Evolutionary conservation across 495 filamentous ascomycete genomes (phyloP), one percentile per base, ranked within the genome.

Genomic region (Annulohypoxylon stygium): DNA sequence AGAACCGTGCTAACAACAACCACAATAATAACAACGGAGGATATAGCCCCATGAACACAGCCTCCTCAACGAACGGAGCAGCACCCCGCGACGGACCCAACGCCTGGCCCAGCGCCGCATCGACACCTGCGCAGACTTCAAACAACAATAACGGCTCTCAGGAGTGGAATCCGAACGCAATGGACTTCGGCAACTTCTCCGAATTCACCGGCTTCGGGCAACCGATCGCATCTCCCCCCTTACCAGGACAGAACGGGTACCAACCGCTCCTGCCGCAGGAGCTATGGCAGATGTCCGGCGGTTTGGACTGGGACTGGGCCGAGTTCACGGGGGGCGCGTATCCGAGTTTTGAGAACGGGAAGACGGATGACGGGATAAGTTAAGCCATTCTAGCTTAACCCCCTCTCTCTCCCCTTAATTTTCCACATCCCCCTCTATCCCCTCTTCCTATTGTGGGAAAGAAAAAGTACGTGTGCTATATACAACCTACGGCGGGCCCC

Each of bases 231-330:
- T 81, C 81, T 26, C 80, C 85, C 14, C 80, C 88, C 2, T 2
- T 77, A 26, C 54, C 53, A 7, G 53, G 53, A 4, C 55, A 58
- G 54, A 57, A 55, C 16, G 72, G 72, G 78, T 93, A 97, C 77
- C 94, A 97, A 71, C 94, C 95, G 1, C 93, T 97, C 75, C 91
- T 98, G 50, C 96, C 96, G n/a, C 94, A 95, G 75, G 97, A 98
- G 84, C 82, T 99, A 59, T 99, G 95, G 92, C 92, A 94, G 79
- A 91, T 97, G 89, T 92, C 94, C 9, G 97, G 97, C 90, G 96
- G 93, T 12, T 87, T 98, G 20, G 97, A 98, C 77, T 99, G 97
- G 97, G 93, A 98, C 77, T 98, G 97, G 96, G 94, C 93, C 0
- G 94, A 97, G 78, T 91, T 96, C 88, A 92, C 89, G 51, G 84